Evolutionary conservation across 1,284 basidiomycete species (phyloP), one percentile per base, ranked within the genome.

Genomic region (Heterobasidion irregulare): DNA sequence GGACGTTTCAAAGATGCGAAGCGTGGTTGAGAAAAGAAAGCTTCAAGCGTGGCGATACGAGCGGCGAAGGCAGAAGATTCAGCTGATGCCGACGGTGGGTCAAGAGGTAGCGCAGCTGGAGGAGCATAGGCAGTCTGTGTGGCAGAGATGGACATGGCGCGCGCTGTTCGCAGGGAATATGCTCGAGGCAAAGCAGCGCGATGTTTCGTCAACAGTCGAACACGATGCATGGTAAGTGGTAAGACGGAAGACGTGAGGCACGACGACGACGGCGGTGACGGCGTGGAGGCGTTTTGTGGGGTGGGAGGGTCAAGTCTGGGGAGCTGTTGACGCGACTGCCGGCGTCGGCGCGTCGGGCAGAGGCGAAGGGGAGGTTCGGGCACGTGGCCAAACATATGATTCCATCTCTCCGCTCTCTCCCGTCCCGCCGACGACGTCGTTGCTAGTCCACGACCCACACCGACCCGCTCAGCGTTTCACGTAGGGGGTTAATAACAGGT

Each of bases 1-100:
- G 92, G 84, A 16, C 94, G 80, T 65, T 84, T 85, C 57, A 91
- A 80, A 54, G 74, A 75, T 43, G 79, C 74, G 68, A 93, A 96
- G 9, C 93, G 83, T 13, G 90, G 84, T 44, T 77, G 77, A 46
- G 78, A 68, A 66, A 94, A 94, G 80, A 91, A 95, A 2, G 78
- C 70, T 34, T 83, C 72, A 67, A 94, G 80, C 50, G 82, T 79
- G 13, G 77, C 70, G 32, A 84, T 78, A 8, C 88, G 81, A 15
- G 76, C 74, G 15, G 82, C 73, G 67, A 93, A 89, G 53, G 80
- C 74, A n/a, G 77, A 74, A 5, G 75, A 66, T 69, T 95, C 92
- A 56, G 84, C 79, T 34, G 80, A 74, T 0, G 74, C 64, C 4
- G 86, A 76, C 1, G 86, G 91, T 0, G 84, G 80, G 56, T 79